Evolutionary conservation across 768 basidiomycete genomes (phyloP).

Genomic region (Lentinus tigrinus): DNA sequence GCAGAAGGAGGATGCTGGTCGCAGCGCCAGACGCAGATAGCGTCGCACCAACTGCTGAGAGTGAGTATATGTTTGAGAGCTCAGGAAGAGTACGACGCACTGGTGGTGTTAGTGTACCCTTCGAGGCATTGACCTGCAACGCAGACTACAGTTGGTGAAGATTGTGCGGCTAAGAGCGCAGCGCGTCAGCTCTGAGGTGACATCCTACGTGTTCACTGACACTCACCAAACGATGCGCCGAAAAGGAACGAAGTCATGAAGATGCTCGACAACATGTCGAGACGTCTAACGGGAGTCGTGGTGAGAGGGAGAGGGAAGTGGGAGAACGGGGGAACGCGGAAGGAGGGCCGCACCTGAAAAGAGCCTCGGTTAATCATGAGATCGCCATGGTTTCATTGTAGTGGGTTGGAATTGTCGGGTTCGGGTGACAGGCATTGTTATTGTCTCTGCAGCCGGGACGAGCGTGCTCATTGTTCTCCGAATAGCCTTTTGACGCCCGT

Average conservation of each 20-base stretch:
- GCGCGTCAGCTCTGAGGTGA: background rate
- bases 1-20: conserved; percentile 61
- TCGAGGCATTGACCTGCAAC: conserved; percentile 88
- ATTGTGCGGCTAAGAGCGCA: conserved; percentile 42
- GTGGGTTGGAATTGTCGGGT: conserved; percentile 10
- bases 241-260: conserved; percentile 36
- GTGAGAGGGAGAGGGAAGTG: conserved; percentile 11
- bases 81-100: conserved; percentile 42
- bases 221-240: conserved; percentile 40
- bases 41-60: conserved; percentile 62
- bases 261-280: conserved; percentile 41
- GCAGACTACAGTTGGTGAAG: conserved; percentile 64
- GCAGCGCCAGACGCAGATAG: conserved; percentile 55
- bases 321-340: background rate
- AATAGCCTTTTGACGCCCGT: conserved; percentile 6
- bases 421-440: conserved; percentile 6
- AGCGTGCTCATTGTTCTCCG: conserved; percentile 10
- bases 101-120: conserved; percentile 70
- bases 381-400: conserved; percentile 30
- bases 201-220: too few relatives aligned
- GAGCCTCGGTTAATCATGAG: conserved; percentile 6
- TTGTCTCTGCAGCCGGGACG: conserved; percentile 5
- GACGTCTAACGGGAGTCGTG: conserved; percentile 22
- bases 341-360: conserved; percentile 16
- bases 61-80: conserved; percentile 5